Conservation (phyloP, 2,329 filamentous ascomycete genomes). For the Microdochium trichocladiopsis region DNA sequence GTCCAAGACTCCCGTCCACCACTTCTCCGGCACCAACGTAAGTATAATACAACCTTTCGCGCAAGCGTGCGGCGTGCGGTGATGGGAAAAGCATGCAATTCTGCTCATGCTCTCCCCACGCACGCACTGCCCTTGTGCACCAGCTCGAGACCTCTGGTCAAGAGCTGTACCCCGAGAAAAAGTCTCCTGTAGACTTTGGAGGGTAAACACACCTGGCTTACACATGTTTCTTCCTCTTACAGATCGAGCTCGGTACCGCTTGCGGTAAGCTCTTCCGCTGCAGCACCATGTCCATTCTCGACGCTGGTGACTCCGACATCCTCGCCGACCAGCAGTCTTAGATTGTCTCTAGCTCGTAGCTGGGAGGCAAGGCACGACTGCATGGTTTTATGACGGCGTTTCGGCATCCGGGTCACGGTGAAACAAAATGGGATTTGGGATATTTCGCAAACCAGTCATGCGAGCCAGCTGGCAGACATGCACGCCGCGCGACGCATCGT, state of each 20-base stretch:
- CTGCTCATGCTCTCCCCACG: background rate
- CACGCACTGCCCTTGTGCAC: background rate
- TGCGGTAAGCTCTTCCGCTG: slow-evolving; percentile 99
- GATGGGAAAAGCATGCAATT: background rate
- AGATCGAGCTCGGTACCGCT: slow-evolving; percentile 97
- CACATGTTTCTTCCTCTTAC: slow-evolving; percentile 30
- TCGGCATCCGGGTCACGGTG: slow-evolving; percentile 16
- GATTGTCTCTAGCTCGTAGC: background rate
- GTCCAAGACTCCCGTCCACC: slow-evolving; percentile 91
- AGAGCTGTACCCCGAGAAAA: slow-evolving; percentile 74
- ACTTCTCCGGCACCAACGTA: slow-evolving; percentile 99
- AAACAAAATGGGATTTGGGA: slow-evolving; percentile 1
- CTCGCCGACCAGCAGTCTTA: slow-evolving; percentile 57
- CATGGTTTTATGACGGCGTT: slow-evolving; percentile 13
- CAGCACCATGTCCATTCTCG: slow-evolving; percentile 94
- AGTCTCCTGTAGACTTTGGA: slow-evolving; percentile 81
- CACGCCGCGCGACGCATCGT: background rate
- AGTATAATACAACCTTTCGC: slow-evolving; percentile 36
- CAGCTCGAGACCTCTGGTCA: background rate
- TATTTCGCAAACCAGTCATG: background rate
- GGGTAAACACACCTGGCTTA: slow-evolving; percentile 60
- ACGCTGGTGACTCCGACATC: slow-evolving; percentile 98
- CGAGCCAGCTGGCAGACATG: background rate
- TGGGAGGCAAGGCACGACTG: background rate
- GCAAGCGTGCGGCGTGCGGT: background rate